Conservation (phyloP, 805 yeast genomes). For the Cyberlindnera xishuangbannaensis region DNA sequence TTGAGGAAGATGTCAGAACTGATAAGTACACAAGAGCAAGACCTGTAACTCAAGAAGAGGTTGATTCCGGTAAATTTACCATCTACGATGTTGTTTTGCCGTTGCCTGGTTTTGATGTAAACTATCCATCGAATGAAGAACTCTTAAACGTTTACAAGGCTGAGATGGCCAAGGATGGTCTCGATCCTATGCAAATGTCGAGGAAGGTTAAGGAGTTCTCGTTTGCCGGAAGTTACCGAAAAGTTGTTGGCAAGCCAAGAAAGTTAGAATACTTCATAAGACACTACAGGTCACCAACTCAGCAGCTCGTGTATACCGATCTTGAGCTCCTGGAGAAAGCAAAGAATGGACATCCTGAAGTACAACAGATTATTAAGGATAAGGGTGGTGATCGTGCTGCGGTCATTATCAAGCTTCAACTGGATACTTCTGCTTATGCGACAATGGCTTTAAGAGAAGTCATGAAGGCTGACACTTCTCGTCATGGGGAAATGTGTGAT, state of each 20-base stretch:
- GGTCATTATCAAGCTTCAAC: slow-evolving; percentile 65
- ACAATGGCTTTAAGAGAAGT: slow-evolving; percentile 96
- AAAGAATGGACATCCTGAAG: slow-evolving; percentile 21
- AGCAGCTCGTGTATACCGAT: slow-evolving; percentile 78
- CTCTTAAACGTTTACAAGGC: slow-evolving; percentile 58
- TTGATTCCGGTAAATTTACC: slow-evolving; percentile 48
- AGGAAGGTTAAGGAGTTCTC: slow-evolving; percentile 86
- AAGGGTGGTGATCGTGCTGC: slow-evolving; percentile 48
- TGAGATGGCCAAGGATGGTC: slow-evolving; percentile 72
- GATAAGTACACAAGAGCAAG: slow-evolving; percentile 60
- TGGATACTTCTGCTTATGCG: slow-evolving; percentile 88
- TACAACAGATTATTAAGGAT: slow-evolving; percentile 9
- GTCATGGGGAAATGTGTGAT: slow-evolving; percentile 43
- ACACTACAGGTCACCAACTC: slow-evolving; percentile 56
- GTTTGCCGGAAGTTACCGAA: slow-evolving; percentile 84
- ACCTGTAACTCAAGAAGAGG: slow-evolving; percentile 69
- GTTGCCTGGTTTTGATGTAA: slow-evolving; percentile 93
- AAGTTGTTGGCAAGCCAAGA: slow-evolving; percentile 59
- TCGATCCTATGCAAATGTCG: slow-evolving; percentile 82
- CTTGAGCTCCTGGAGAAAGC: slow-evolving; percentile 44
- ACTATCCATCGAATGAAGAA: slow-evolving; percentile 67
- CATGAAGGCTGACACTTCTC: slow-evolving; percentile 69
- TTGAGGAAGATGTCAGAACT: slow-evolving; percentile 66
- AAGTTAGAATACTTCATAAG: slow-evolving; percentile 56
- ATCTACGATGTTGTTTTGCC: slow-evolving; percentile 88